These are phyloP conservation scores for Curvularia verruculosa DNA, from an alignment of 2,329 filamentous ascomycete species.

Conservation along the genomic window DNA sequence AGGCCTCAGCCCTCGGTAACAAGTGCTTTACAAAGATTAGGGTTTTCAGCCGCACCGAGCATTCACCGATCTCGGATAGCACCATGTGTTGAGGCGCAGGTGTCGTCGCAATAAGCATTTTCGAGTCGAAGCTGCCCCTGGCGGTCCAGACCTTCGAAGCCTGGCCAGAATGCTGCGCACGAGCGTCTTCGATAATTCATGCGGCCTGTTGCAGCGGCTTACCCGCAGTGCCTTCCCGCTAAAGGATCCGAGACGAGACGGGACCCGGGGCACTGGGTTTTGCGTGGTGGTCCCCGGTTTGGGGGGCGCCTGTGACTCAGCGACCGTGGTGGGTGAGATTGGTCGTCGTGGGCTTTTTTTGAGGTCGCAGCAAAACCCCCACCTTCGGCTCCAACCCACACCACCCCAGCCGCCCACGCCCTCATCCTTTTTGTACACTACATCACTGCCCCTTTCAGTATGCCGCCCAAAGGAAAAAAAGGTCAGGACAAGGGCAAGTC, in stretches of 20 bases:
- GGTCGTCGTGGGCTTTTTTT: conserved; percentile 17
- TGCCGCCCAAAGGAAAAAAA: conserved; percentile 58
- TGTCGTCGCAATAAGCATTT: conserved; percentile 49
- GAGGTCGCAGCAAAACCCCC: conserved; percentile 17
- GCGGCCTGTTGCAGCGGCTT: conserved; percentile 25
- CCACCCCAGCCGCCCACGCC: conserved; percentile 14
- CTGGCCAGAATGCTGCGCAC: conserved; percentile 25
- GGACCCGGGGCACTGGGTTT: conserved; percentile 24
- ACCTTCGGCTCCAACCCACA: conserved; percentile 18
- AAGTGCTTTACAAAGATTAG: not conserved
- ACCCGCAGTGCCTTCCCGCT: conserved; percentile 35
- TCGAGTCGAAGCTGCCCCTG: conserved; percentile 24
- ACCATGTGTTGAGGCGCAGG: not conserved
- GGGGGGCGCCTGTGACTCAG: conserved; percentile 24
- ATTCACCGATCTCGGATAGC: not conserved
- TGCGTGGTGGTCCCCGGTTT: conserved; percentile 17
- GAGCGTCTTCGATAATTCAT: conserved; percentile 24
- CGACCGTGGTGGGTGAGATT: conserved; percentile 12
- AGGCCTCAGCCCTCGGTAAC: not conserved
- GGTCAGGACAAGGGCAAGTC: conserved; percentile 48
- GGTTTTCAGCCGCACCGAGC: not conserved
- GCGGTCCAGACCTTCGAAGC: conserved; percentile 38
- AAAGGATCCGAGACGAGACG: conserved; percentile 30
- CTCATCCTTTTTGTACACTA: conserved; percentile 11
- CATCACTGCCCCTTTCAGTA: conserved; percentile 25